A percentile compares a stretch with the other conserved stretches of the same genome.
Conservation (phyloP, 208 protist species). For the Acanthamoeba polyphaga region DNA sequence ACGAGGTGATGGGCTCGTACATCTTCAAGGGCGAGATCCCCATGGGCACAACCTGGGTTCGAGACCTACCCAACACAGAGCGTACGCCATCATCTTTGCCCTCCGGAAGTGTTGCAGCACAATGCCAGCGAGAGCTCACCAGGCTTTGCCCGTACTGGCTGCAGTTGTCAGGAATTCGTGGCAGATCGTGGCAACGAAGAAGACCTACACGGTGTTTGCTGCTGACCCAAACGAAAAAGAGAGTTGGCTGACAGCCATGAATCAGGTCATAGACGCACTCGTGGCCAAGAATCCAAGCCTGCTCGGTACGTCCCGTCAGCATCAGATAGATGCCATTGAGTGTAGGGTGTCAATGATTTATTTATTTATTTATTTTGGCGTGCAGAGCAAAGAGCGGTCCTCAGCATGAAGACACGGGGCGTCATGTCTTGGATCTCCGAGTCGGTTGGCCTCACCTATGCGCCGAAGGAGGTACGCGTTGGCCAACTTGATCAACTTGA, state of each 20-base stretch:
- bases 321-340: not conserved
- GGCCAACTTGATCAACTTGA: not conserved
- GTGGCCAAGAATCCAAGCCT: constrained; percentile 36
- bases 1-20: constrained; percentile 42
- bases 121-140: not conserved
- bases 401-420: not conserved
- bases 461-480: not conserved
- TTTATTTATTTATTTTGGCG: not conserved
- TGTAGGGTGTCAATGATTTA: not conserved
- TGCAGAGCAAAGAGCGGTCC: not conserved
- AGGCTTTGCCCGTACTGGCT: not conserved
- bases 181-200: constrained; percentile 43
- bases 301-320: not conserved
- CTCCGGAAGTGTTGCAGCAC: not conserved
- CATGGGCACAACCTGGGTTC: constrained; percentile 38
- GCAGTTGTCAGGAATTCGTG: not conserved
- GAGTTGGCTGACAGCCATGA: not conserved
- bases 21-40: constrained; percentile 50
- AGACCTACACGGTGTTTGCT: constrained; percentile 70
- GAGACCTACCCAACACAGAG: constrained; percentile 60
- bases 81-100: not conserved
- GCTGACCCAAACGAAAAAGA: constrained; percentile 11
- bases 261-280: constrained; percentile 31
- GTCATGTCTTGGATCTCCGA: not conserved
- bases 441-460: constrained; percentile 8